Evolutionary conservation across 2,329 filamentous ascomycete species (phyloP), one percentile per base, ranked within the genome.

Genomic region (Sclerotinia glacialis): DNA sequence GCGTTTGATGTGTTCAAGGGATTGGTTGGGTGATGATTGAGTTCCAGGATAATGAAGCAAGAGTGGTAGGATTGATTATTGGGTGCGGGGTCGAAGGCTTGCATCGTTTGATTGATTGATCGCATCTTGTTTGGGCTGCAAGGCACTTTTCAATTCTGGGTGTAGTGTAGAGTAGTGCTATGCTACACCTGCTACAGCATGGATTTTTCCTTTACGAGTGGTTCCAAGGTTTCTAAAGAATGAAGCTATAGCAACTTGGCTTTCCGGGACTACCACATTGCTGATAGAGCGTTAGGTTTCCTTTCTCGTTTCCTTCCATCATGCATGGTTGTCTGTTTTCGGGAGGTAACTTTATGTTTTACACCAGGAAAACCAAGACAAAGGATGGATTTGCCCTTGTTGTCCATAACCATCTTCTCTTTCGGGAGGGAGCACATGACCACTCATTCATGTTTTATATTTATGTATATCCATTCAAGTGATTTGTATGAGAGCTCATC

Each of bases 61-160:
- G 63, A 66, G 64, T 61, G 64, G 34, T 52, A 26, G 55, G 55
- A 52, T 65, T 37, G 34, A 40, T 61, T 52, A 40, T 63, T 47
- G 54, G 40, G 54, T 66, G 64, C 64, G 64, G 64, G 64, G 64
- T 65, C 63, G 53, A 50, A 23, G 52, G 28, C 46, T 46, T 55
- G 50, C 23, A 44, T 64, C 14, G 26, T 34, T 31, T 37, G 42
- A 59, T 64, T 46, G 50, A 46, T 31, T 37, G 42, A 50, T n/a
- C n/a, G n/a, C n/a, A 47, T 28, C 26, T 49, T 42, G 62, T 31
- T 44, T 56, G 37, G 52, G 52, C 26, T 64, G 62, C 62, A 58
- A 64, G 62, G 62, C 12, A 64, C 61, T 40, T 64, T 5, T 37
- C 5, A 40, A 12, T 16, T 40, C 37, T 40, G 40, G 7, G 31